A percentile compares a stretch with the other conserved stretches of the same genome.
Evolutionary conservation across 805 yeast species (phyloP).

Genomic region (Peterozyma xylosa): DNA sequence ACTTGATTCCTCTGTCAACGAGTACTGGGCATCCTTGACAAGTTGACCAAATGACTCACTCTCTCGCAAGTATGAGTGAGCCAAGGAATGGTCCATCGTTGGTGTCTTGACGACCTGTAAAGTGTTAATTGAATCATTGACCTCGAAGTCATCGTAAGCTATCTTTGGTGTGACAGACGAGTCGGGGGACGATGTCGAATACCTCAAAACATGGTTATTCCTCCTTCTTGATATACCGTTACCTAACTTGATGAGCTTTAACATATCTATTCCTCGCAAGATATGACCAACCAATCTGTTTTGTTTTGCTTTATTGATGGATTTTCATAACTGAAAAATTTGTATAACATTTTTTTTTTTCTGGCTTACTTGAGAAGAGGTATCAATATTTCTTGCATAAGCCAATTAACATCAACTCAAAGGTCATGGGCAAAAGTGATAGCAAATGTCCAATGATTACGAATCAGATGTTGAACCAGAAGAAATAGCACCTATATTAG

Average conservation of each 20-base stretch:
- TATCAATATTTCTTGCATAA: no score
- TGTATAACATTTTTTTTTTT: neutral
- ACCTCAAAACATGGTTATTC: neutral
- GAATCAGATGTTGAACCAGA: no score
- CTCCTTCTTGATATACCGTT: neutral
- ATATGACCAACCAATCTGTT: no score
- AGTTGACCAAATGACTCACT: slow-evolving; percentile 36
- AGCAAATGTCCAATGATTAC: no score
- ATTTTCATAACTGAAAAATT: neutral
- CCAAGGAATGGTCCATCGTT: slow-evolving; percentile 15
- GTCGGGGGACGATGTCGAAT: no score
- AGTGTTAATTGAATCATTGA: slow-evolving; percentile 7
- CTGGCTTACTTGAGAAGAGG: no score
- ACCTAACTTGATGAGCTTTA: neutral
- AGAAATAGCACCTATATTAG: no score
- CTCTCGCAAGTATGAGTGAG: slow-evolving; percentile 26
- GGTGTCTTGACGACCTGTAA: slow-evolving; percentile 15
- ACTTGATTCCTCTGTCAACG: slow-evolving; percentile 17
- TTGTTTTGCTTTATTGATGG: no score
- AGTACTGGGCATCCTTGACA: slow-evolving; percentile 28
- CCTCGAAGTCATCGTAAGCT: slow-evolving; percentile 18
- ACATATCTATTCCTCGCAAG: neutral
- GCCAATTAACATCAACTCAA: no score
- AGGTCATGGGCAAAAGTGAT: no score
- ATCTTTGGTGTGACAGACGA: neutral